Percentiles rank a stretch among this genome's conserved stretches.
Evolutionary conservation across 2,329 filamentous ascomycete genomes (phyloP).

Genomic region (Aspergillus awamori): DNA sequence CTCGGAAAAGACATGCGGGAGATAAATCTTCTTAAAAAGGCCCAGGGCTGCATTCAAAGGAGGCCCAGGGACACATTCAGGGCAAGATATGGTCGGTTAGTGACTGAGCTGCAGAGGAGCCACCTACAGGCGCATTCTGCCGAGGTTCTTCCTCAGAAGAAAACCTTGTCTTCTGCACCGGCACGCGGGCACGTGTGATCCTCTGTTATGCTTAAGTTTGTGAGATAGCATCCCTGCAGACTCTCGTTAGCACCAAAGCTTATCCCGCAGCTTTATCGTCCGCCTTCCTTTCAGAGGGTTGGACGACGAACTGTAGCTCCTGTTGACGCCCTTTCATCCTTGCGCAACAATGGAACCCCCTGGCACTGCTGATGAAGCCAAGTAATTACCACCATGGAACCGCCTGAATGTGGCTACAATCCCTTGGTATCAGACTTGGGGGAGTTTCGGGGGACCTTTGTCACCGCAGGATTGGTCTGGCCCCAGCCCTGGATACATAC

Average conservation of each 20-base stretch:
- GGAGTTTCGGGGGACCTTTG: not conserved
- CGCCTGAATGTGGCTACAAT: not conserved
- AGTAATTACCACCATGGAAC: not conserved
- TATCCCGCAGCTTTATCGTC: not conserved
- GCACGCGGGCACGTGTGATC: not conserved
- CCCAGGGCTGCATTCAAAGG: not conserved
- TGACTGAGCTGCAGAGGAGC: not conserved
- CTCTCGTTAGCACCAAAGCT: not conserved
- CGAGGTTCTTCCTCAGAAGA: not conserved
- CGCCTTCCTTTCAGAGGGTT: not conserved
- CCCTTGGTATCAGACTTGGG: not conserved
- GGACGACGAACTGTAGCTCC: not conserved
- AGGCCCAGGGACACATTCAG: not conserved
- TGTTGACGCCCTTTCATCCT: not conserved
- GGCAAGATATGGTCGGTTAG: not conserved
- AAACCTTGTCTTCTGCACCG: not conserved
- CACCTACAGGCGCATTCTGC: not conserved
- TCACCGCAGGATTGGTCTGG: not conserved
- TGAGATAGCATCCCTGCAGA: not conserved
- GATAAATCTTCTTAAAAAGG: not conserved
- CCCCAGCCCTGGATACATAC: not conserved
- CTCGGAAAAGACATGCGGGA: not conserved
- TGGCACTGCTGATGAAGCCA: not conserved
- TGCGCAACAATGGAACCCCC: not conserved
- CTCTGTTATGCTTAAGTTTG: not conserved